These are phyloP conservation scores for Pterocarpus macrocarpus DNA, from an alignment of 306 rosid species.

Conservation along the genomic window DNA sequence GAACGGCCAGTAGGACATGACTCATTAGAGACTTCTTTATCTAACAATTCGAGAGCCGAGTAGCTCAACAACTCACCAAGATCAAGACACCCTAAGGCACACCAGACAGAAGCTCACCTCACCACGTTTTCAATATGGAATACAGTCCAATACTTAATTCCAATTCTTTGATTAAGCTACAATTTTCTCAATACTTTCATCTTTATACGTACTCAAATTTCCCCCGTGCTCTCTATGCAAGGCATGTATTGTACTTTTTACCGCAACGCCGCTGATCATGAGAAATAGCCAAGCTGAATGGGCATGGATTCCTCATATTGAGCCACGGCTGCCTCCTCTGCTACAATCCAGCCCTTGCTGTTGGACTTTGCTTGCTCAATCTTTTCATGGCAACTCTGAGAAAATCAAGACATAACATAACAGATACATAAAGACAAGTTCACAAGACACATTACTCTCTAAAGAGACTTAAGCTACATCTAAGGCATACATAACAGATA, in stretches of 20 bases:
- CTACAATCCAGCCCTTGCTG: constrained; percentile 65
- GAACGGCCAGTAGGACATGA: background rate
- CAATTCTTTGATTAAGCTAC: constrained; percentile 18
- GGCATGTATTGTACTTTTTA: constrained; percentile 6
- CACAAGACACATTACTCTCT: background rate
- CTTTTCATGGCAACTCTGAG: constrained; percentile 66
- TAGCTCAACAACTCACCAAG: background rate
- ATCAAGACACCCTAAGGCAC: constrained; percentile 6
- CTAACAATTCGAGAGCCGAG: background rate
- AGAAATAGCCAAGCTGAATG: constrained; percentile 43
- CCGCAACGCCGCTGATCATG: constrained; percentile 33
- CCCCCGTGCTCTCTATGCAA: background rate
- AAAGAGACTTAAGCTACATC: background rate
- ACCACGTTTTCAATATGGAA: constrained; percentile 32
- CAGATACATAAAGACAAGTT: background rate
- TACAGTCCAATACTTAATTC: constrained; percentile 10
- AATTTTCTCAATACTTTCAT: constrained; percentile 4
- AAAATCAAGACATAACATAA: constrained; percentile 29
- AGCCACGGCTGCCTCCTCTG: constrained; percentile 73
- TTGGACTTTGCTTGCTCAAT: constrained; percentile 48
- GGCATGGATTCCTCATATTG: constrained; percentile 65
- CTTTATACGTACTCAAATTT: background rate
- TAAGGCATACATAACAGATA: constrained; percentile 15
- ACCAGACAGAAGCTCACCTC: constrained; percentile 7
- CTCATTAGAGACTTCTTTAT: background rate